Conservation (phyloP, 2,329 filamentous ascomycete genomes). For the Ophiostoma sp. region DNA sequence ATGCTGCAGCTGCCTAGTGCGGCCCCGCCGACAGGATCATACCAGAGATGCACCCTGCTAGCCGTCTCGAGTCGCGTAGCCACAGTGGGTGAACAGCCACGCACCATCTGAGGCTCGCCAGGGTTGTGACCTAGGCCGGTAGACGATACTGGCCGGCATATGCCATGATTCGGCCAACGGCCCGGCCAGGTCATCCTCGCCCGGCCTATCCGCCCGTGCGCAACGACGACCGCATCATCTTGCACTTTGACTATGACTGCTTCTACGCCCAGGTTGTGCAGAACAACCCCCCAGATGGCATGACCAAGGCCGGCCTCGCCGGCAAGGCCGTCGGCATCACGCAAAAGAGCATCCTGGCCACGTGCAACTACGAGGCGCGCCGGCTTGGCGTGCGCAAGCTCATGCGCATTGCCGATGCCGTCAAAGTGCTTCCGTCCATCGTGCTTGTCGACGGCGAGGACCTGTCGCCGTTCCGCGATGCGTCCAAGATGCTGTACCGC, state of each 20-base stretch:
- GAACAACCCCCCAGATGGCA: slow-evolving; percentile 52
- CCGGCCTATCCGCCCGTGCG: slow-evolving; percentile 27
- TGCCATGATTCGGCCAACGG: not conserved
- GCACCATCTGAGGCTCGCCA: not conserved
- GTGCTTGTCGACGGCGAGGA: slow-evolving; percentile 85
- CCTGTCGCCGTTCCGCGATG: slow-evolving; percentile 76
- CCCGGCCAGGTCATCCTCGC: not conserved
- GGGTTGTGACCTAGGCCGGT: not conserved
- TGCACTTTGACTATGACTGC: slow-evolving; percentile 86
- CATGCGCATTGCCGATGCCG: slow-evolving; percentile 78
- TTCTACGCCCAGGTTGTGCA: slow-evolving; percentile 94
- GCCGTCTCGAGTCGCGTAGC: not conserved
- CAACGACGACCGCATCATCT: slow-evolving; percentile 62
- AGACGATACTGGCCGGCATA: not conserved
- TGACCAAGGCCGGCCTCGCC: slow-evolving; percentile 45
- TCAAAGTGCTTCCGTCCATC: slow-evolving; percentile 72
- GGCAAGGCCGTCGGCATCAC: slow-evolving; percentile 73
- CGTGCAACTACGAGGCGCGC: slow-evolving; percentile 90
- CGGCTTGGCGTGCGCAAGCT: slow-evolving; percentile 70
- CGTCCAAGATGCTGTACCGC: slow-evolving; percentile 71
- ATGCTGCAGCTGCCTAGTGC: not conserved
- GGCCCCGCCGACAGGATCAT: not conserved
- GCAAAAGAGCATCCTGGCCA: slow-evolving; percentile 89
- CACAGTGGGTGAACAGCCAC: not conserved
- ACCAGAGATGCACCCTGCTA: not conserved